Base-by-base conservation (phyloP, 2,329 filamentous ascomycete genomes). In the Thelonectria olida region DNA sequence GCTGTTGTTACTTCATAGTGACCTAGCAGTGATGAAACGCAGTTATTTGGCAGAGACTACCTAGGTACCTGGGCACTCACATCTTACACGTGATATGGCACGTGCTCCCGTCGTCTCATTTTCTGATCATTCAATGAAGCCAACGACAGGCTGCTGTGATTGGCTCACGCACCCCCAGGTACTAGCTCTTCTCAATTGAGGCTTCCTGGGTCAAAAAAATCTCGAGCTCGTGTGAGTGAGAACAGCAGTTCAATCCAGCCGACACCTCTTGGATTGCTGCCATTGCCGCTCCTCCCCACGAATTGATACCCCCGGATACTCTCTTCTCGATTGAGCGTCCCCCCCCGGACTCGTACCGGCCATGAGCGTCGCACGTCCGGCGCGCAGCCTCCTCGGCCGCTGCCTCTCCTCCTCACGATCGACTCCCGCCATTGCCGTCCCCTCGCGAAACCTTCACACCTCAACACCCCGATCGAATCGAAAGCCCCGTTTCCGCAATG, bases 311-410 rank as follows among this genome's bases (percentile, higher is more conserved):
- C 49, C 38, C 45, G 15, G 42, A 49, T n/a, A 20, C 52, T 31
- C 42, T 42, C 49, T 34, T 44, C 50, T 34, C 60, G 12, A 45
- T 45, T 53, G 54, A 39, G 41, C 50, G 54, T 53, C 56, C 25
- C 22, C 28, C 45, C 15, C 42, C 28, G 50, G 56, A 63, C 61
- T 61, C 63, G 48, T 61, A 65, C 64, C 73, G 80, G 79, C 73
- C 75, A 87, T 87, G 85, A 86, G 83, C 74, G 79, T 81, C 74
- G 81, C 81, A 82, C 82, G 82, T 65, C 82, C 84, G 76, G 80
- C 81, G 76, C 79, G 81, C 76, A 81, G 81, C 76, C 79, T 86
- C 72, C 73, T 86, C 68, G 80, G 83, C 73, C 80, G 80, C 75
- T 82, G 82, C 73, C 75, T 85, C 67, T 75, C 78, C 69, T 74